A percentile compares a stretch with the other conserved stretches of the same genome.
These are phyloP conservation scores for Saccharomycopsis fodiens DNA, from an alignment of 805 yeast genomes.

Conservation along the genomic window DNA sequence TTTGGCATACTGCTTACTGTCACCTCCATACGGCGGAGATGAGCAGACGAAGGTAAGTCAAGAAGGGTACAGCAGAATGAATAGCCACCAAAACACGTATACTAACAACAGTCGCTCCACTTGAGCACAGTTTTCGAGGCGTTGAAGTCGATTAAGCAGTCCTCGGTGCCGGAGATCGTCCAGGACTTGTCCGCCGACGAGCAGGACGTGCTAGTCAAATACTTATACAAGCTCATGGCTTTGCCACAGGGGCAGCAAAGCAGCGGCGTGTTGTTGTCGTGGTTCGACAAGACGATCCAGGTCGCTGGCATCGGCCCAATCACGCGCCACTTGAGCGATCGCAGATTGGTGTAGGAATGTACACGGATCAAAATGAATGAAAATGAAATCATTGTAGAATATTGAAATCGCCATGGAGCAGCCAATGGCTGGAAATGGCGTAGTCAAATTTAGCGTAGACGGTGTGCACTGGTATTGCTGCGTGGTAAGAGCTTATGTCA, in stretches of 20 bases:
- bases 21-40: constrained; percentile 80
- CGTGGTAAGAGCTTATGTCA: too few species aligned
- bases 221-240: constrained; percentile 80
- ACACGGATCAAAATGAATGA: too few species aligned
- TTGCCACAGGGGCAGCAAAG: constrained; percentile 71
- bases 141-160: constrained; percentile 56
- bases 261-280: constrained; percentile 77
- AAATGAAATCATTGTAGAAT: too few species aligned
- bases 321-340: constrained; percentile 77
- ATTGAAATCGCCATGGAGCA: too few species aligned
- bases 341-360: constrained; percentile 59
- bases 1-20: constrained; percentile 50
- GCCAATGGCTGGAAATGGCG: too few species aligned
- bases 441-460: too few species aligned
- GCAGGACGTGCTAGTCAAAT: constrained; percentile 73
- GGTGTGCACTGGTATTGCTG: too few species aligned
- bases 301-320: constrained; percentile 84
- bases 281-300: constrained; percentile 89
- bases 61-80: not conserved
- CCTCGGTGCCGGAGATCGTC: constrained; percentile 60
- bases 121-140: constrained; percentile 58
- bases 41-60: constrained; percentile 39
- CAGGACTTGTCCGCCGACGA: constrained; percentile 52
- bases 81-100: too few species aligned
- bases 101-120: constrained; percentile 26